A percentile compares a stretch with the other conserved stretches of the same genome.
phyloP scores from a whole-genome alignment of 345 rosid species.

The Rhizophora apiculata region DNA sequence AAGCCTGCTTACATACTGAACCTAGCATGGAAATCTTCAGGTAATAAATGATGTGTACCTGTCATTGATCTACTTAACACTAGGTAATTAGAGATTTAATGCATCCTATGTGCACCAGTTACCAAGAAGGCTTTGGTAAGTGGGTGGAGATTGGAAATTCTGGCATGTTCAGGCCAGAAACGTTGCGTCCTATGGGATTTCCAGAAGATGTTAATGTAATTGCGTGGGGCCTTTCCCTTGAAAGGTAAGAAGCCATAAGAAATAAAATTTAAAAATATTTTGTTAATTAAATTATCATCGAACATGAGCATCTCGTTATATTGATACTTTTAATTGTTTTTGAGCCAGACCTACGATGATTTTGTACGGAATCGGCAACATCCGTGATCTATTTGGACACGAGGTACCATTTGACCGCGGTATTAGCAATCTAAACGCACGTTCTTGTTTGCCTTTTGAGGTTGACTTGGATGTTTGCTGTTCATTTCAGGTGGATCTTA shows the following conservation, averaged over 20 bases:
- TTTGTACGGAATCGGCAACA: constrained; percentile 66
- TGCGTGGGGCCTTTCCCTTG: constrained; percentile 98
- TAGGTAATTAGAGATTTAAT: constrained; percentile 4
- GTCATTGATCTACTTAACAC: background rate
- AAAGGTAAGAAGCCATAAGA: constrained; percentile 52
- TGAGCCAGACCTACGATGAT: constrained; percentile 91
- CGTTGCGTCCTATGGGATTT: constrained; percentile 92
- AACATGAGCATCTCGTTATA: background rate
- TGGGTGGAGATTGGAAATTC: constrained; percentile 98
- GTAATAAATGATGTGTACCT: constrained; percentile 28
- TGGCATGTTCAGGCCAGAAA: constrained; percentile 95
- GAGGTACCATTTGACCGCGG: constrained; percentile 46
- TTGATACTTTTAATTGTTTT: background rate
- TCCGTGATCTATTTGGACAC: constrained; percentile 93
- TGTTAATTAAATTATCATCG: background rate
- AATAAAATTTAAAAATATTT: background rate
- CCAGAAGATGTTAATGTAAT: constrained; percentile 84
- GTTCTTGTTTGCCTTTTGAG: background rate
- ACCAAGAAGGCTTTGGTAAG: constrained; percentile 72
- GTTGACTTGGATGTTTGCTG: background rate
- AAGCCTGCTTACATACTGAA: constrained; percentile 93
- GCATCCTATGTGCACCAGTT: constrained; percentile 37
- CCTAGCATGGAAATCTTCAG: constrained; percentile 98
- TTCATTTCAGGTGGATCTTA: constrained; percentile 73
- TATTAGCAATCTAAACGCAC: background rate